A percentile compares a stretch with the other conserved stretches of the same genome.
Evolutionary conservation across 108 stramenopile species (phyloP).

Genomic region (Epithemia pelagica): DNA sequence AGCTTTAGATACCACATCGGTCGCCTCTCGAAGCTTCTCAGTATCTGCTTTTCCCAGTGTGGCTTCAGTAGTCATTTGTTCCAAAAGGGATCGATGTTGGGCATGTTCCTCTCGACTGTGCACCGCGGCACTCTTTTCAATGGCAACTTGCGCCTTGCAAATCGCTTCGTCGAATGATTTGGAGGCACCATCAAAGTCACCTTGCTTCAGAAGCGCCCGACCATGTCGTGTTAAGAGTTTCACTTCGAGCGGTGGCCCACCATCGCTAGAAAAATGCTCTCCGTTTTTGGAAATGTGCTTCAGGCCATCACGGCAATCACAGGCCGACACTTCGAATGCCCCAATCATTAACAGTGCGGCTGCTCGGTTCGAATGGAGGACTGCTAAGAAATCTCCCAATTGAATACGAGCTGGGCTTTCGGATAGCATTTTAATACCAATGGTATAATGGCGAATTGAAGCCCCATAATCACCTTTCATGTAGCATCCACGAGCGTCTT

Average conservation of each 20-base stretch:
- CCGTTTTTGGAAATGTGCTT: conserved; percentile 24
- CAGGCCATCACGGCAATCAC: conserved; percentile 54
- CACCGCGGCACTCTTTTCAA: neutral
- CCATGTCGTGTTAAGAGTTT: conserved; percentile 64
- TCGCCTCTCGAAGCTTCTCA: conserved; percentile 29
- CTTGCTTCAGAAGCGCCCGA: conserved; percentile 50
- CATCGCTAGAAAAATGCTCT: conserved; percentile 6
- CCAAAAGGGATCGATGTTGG: neutral
- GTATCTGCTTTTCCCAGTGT: conserved; percentile 50
- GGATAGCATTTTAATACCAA: conserved; percentile 40
- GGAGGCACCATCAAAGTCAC: conserved; percentile 46
- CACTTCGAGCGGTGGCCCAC: conserved; percentile 33
- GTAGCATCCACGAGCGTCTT: conserved; percentile 49
- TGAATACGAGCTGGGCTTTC: conserved; percentile 9
- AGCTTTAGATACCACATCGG: conserved; percentile 17
- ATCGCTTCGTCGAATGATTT: conserved; percentile 42
- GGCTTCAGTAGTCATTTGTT: conserved; percentile 39
- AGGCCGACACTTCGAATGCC: conserved; percentile 48
- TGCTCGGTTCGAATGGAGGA: conserved; percentile 71
- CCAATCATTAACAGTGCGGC: conserved; percentile 74
- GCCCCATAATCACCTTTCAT: conserved; percentile 41
- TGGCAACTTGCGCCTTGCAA: conserved; percentile 11
- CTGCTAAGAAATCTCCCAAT: conserved; percentile 40
- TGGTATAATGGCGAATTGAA: conserved; percentile 45
- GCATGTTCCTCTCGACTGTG: neutral